Evolutionary conservation across 2,329 filamentous ascomycete species (phyloP).

Genomic region (Fusarium dlaminii): DNA sequence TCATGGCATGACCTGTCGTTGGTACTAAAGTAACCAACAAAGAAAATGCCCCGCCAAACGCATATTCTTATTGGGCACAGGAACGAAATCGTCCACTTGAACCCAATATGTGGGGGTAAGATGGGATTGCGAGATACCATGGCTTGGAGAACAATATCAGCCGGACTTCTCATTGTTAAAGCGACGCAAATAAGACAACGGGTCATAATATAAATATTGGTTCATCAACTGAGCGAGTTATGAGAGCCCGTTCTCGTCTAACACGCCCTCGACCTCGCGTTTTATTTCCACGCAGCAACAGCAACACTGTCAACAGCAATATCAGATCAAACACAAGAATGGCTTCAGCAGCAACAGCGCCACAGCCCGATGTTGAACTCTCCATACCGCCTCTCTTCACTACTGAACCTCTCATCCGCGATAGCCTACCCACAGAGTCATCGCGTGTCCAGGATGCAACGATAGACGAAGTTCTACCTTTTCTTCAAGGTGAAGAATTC

Average conservation of each 20-base stretch:
- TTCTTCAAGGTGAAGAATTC: slow-evolving; percentile 66
- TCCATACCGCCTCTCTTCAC: slow-evolving; percentile 67
- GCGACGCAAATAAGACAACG: slow-evolving; percentile 30
- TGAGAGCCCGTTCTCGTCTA: slow-evolving; percentile 44
- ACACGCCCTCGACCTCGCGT: slow-evolving; percentile 46
- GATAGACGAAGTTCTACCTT: slow-evolving; percentile 73
- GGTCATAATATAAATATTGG: slow-evolving; percentile 16
- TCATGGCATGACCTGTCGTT: slow-evolving; percentile 23
- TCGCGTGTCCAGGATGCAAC: slow-evolving; percentile 75
- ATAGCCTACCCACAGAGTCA: slow-evolving; percentile 73
- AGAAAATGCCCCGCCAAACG: slow-evolving; percentile 34
- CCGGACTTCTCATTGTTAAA: slow-evolving; percentile 26
- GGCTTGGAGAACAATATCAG: slow-evolving; percentile 45
- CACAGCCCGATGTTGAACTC: slow-evolving; percentile 19
- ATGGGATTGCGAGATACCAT: slow-evolving; percentile 30
- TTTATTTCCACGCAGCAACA: slow-evolving; percentile 44
- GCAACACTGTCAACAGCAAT: slow-evolving; percentile 6
- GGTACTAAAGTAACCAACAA: slow-evolving; percentile 33
- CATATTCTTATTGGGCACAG: slow-evolving; percentile 24
- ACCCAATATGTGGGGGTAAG: slow-evolving; percentile 38
- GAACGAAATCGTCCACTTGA: slow-evolving; percentile 22
- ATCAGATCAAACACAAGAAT: slow-evolving; percentile 15
- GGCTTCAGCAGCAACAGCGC: slow-evolving; percentile 22
- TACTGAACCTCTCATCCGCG: slow-evolving; percentile 68
- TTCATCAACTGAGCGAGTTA: slow-evolving; percentile 39